A percentile compares a stretch with the other conserved stretches of the same genome.
phyloP scores from a whole-genome alignment of 805 yeast species.

The Ogataea nitratoaversa region DNA sequence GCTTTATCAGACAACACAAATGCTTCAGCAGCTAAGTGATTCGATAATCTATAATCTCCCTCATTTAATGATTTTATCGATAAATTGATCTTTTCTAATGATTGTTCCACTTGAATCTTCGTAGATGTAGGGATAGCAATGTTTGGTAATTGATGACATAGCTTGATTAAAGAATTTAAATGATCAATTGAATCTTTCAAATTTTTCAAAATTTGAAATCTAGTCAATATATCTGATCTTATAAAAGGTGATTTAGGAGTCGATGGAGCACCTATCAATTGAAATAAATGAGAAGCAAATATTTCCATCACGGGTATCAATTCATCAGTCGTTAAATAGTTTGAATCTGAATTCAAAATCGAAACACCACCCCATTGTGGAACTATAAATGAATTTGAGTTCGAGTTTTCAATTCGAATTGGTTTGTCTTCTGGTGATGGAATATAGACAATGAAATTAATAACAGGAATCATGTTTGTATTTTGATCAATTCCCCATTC shows the following conservation, averaged over 20 bases:
- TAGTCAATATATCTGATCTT: slow-evolving; percentile 61
- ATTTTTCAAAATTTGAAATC: slow-evolving; percentile 56
- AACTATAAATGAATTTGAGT: slow-evolving; percentile 60
- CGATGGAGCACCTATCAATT: slow-evolving; percentile 64
- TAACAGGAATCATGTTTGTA: slow-evolving; percentile 54
- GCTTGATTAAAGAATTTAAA: slow-evolving; percentile 63
- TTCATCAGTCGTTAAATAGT: slow-evolving; percentile 36
- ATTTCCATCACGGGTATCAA: slow-evolving; percentile 57
- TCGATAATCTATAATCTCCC: slow-evolving; percentile 36
- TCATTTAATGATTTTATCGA: slow-evolving; percentile 32
- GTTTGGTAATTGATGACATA: slow-evolving; percentile 64
- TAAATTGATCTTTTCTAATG: slow-evolving; percentile 40
- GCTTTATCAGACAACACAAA: slow-evolving; percentile 64
- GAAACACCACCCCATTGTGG: slow-evolving; percentile 90
- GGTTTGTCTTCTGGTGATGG: slow-evolving; percentile 50
- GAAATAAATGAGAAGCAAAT: slow-evolving; percentile 72
- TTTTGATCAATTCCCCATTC: slow-evolving; percentile 66
- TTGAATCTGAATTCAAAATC: slow-evolving; percentile 38
- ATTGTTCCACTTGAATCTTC: slow-evolving; percentile 46
- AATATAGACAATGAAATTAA: slow-evolving; percentile 66
- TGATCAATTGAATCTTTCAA: slow-evolving; percentile 62
- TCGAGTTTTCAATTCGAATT: slow-evolving; percentile 41
- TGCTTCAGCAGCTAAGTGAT: slow-evolving; percentile 46
- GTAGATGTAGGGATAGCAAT: slow-evolving; percentile 83
- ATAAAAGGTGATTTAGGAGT: slow-evolving; percentile 54